phyloP scores from a whole-genome alignment of 805 yeast species.

The Monosporozyma unispora region DNA sequence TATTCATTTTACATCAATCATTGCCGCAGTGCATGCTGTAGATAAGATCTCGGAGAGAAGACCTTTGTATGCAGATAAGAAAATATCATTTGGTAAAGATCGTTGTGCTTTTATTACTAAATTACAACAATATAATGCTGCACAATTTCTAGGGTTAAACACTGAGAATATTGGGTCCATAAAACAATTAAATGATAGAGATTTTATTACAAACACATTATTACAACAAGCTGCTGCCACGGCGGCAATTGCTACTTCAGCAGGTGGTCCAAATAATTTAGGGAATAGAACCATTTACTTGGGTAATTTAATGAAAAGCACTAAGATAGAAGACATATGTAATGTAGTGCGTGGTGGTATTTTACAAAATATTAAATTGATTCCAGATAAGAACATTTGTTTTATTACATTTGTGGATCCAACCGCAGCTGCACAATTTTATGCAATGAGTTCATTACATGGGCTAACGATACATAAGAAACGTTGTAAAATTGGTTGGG shows the following conservation, averaged over 20 bases:
- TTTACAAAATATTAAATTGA: constrained; percentile 69
- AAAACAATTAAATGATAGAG: constrained; percentile 57
- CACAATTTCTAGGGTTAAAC: constrained; percentile 84
- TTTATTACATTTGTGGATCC: constrained; percentile 95
- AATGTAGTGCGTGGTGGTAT: constrained; percentile 94
- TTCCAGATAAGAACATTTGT: constrained; percentile 82
- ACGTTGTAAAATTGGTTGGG: constrained; percentile 93
- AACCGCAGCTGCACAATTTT: constrained; percentile 94
- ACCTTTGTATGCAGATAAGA: constrained; percentile 63
- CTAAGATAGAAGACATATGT: constrained; percentile 87
- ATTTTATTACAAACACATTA: constrained; percentile 56
- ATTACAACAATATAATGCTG: constrained; percentile 95
- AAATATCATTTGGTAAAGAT: constrained; percentile 88
- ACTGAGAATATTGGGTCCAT: constrained; percentile 74
- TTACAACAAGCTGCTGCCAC: constrained; percentile 95
- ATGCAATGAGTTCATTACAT: constrained; percentile 85
- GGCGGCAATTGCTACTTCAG: constrained; percentile 90
- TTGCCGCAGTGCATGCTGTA: constrained; percentile 81
- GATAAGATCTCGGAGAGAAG: constrained; percentile 55
- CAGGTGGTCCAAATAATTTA: constrained; percentile 85
- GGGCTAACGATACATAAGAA: constrained; percentile 81
- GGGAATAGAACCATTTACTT: constrained; percentile 91
- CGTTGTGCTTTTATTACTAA: constrained; percentile 90
- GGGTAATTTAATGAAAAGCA: constrained; percentile 82
- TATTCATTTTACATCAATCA: constrained; percentile 78